Base-by-base conservation (phyloP, 495 filamentous ascomycete species). In the Ramalina peruviana region DNA sequence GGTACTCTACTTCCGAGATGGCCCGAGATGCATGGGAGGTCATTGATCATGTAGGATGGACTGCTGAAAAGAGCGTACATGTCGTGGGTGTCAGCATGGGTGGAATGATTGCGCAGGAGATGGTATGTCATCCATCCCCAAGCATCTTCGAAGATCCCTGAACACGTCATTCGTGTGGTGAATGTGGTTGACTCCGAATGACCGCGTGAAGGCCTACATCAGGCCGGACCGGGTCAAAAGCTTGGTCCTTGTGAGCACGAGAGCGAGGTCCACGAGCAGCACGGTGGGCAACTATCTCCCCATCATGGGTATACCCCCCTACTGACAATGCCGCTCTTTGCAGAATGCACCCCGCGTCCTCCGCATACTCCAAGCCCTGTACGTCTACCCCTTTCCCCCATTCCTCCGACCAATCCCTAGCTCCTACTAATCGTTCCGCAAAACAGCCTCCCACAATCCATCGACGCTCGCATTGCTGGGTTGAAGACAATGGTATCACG, bases 101-200 rank as follows among this genome's bases (percentile, higher is more conserved):
- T 43, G 85, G 87, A 52, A 92, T 93, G 86, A 92, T 94, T 57
- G 79, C 83, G 4, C 86, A 92, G 65, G 86, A 93, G 62, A 55
- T 86, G 41, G 74, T 76, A 65, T 36, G 63, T 36, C 15, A 16
- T 20, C 19, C 19, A 20, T 20, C 19, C 19, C 19, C 19, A 20
- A 20, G 19, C 19, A 20, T 20, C 19, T n/a, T n/a, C 5, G 19
- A 40, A n/a, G 38, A 19, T 40, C n/a, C 7, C 4, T 3, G 15
- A 40, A 40, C n/a, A 4, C 4, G n/a, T 6, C 4, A 5, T 19
- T 40, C n/a, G 4, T 47, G 26, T 1, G 43, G 33, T 13, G 39
- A 6, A 16, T 7, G 6, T 1, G 0, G 1, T 10, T 21, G 6
- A 23, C 16, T 15, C n/a, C 17, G 0, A 12, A 15, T 12, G 1